Conservation (phyloP, 179 eudicot species). For the Gypsophila paniculata region DNA sequence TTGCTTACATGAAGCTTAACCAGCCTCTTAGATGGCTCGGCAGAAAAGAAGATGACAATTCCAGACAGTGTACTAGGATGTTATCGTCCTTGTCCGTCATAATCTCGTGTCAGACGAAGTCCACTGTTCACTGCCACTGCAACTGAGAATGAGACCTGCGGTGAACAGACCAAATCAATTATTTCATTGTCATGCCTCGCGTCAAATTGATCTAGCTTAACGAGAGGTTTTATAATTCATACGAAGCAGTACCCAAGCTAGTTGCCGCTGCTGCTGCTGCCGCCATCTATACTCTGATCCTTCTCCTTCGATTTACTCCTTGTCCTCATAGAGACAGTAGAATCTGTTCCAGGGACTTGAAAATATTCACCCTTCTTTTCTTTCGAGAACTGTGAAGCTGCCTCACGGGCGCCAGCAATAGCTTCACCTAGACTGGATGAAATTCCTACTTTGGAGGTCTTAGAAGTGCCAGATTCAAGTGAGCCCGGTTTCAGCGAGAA, state of each 20-base stretch:
- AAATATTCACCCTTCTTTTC: conserved; percentile 25
- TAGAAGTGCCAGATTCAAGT: conserved; percentile 23
- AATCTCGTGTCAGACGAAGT: background rate
- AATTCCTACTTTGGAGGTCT: conserved; percentile 31
- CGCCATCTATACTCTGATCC: conserved; percentile 16
- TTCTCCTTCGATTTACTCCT: conserved; percentile 31
- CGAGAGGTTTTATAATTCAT: too few species aligned
- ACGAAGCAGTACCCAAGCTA: too few species aligned
- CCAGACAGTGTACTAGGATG: background rate
- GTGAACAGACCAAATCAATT: background rate
- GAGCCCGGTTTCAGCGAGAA: conserved; percentile 73
- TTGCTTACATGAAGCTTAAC: background rate
- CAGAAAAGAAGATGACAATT: background rate
- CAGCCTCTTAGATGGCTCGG: background rate
- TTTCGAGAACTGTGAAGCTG: conserved; percentile 57
- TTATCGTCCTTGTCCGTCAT: background rate
- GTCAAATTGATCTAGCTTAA: too few species aligned
- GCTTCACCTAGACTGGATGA: conserved; percentile 47
- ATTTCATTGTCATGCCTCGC: background rate
- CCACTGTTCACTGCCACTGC: background rate
- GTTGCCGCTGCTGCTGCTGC: background rate
- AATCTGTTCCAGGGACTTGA: conserved; percentile 19
- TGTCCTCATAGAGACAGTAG: conserved; percentile 48
- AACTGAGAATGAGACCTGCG: conserved; percentile 13
- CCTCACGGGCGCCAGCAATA: conserved; percentile 63